A percentile compares a stretch with the other conserved stretches of the same genome.
Conservation (phyloP, 2,329 filamentous ascomycete genomes). For the Trichoderma sp. region DNA sequence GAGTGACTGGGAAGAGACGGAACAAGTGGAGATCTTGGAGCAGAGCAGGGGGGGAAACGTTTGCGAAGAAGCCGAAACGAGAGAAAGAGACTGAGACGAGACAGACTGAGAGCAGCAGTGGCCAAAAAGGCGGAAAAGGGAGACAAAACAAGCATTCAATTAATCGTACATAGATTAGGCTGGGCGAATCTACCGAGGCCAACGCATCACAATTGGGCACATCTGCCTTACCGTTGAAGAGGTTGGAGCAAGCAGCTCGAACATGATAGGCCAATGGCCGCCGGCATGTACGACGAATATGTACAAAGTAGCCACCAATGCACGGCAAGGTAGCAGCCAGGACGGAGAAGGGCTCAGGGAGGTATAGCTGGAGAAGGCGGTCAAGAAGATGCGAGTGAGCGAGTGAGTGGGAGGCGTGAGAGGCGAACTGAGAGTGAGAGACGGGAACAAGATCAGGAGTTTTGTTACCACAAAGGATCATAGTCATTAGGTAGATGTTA, state of each 20-base stretch:
- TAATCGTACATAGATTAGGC: constrained; percentile 27
- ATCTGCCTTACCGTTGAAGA: constrained; percentile 25
- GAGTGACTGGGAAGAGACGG: not conserved
- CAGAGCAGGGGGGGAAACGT: not conserved
- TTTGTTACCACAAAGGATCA: not conserved
- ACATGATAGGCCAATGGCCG: constrained; percentile 21
- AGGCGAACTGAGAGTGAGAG: not conserved
- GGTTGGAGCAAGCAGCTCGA: constrained; percentile 4
- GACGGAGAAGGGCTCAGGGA: not conserved
- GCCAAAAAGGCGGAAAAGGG: constrained; percentile 14
- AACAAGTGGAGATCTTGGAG: not conserved
- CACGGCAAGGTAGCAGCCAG: not conserved
- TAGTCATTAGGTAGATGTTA: not conserved
- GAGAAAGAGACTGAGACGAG: not conserved
- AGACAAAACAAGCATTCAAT: constrained; percentile 22
- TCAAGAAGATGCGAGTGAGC: not conserved
- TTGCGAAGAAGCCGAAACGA: not conserved
- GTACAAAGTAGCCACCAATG: not conserved
- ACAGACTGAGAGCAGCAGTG: not conserved
- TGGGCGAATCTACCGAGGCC: constrained; percentile 26
- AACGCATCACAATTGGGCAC: constrained; percentile 26
- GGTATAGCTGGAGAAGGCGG: constrained; percentile 5
- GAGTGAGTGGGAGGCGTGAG: not conserved
- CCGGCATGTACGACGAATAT: not conserved
- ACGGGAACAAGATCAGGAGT: not conserved